Base-by-base conservation (phyloP, 83 land plant species). In the Thuja plicata region DNA sequence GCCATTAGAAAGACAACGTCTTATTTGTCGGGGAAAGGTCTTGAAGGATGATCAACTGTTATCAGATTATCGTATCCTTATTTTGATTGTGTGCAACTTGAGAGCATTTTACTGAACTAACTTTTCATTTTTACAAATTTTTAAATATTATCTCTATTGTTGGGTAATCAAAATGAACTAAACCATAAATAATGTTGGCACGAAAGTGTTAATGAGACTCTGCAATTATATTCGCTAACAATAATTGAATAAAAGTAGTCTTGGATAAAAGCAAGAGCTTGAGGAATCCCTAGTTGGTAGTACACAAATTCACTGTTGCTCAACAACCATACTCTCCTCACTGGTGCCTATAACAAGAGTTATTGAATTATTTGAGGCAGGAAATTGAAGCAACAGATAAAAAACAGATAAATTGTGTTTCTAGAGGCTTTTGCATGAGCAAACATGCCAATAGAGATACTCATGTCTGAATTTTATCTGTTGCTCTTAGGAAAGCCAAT, bases 1-100 rank as follows among this genome's bases (percentile, higher is more conserved):
- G n/a, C 87, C 87, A 35, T 35, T 86, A 34, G 87, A 86, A 35
- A 71, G 19, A 60, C 87, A 86, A 38, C 87, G 87, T 5, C 87
- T 86, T 35, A 86, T 86, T 52, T 86, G 87, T 70, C 55, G 87
- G 38, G 87, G 87, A 15, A 86, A 60, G 71, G 87, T 86, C 87
- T 86, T 86, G 62, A 86, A 86, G 45, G 71, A 86, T 57, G 62
- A 86, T 35, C 87, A 86, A 21, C 73, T 34, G 27, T 60, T 86
- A 35, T 86, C 87, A 10, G 87, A 86, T 86, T 86, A 86, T 60
- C 71, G 87, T 86, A 86, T 86, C 87, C 87, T 54, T 83, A 21
- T 83, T n/a, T n/a, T 48, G 30, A 10, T 27, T n/a, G 35, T 48
- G 11, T 83, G 55, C n/a, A 83, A 11, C 34, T 45, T 48, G 48